Conservation (phyloP, 164 flowering plant genomes). For the Aristolochia californica region DNA sequence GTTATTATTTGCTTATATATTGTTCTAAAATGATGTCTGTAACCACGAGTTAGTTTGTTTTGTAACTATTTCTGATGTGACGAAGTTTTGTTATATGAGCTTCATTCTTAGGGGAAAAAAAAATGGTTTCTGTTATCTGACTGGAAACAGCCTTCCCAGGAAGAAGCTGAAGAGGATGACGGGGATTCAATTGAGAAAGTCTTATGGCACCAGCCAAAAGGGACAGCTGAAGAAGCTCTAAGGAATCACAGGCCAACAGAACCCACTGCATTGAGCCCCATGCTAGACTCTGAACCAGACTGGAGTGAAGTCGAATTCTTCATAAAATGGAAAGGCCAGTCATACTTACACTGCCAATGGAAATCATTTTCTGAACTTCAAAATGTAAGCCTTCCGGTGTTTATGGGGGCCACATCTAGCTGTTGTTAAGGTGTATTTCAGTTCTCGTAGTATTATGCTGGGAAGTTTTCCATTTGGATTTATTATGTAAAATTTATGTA, state of each 20-base stretch:
- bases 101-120: too few species aligned
- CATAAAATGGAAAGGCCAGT: constrained; percentile 98
- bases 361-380: constrained; percentile 77
- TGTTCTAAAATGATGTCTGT: not conserved
- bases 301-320: constrained; percentile 89
- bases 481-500: too few species aligned
- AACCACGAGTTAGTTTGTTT: too few species aligned
- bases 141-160: constrained; percentile 29
- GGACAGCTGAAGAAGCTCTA: constrained; percentile 74
- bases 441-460: not conserved
- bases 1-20: not conserved
- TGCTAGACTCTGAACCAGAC: constrained; percentile 72
- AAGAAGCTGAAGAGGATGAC: constrained; percentile 89
- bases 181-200: constrained; percentile 87
- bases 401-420: not conserved
- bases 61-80: too few species aligned
- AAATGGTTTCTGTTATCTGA: too few species aligned
- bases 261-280: constrained; percentile 59
- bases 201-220: constrained; percentile 92
- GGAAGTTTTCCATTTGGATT: not conserved
- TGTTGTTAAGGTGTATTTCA: not conserved
- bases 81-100: too few species aligned
- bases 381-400: constrained; percentile 47
- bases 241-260: constrained; percentile 51
- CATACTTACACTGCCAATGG: constrained; percentile 97